Evolutionary conservation across 306 rosid genomes (phyloP), one percentile per base, ranked within the genome.

Genomic region (Leucaena leucocephala): DNA sequence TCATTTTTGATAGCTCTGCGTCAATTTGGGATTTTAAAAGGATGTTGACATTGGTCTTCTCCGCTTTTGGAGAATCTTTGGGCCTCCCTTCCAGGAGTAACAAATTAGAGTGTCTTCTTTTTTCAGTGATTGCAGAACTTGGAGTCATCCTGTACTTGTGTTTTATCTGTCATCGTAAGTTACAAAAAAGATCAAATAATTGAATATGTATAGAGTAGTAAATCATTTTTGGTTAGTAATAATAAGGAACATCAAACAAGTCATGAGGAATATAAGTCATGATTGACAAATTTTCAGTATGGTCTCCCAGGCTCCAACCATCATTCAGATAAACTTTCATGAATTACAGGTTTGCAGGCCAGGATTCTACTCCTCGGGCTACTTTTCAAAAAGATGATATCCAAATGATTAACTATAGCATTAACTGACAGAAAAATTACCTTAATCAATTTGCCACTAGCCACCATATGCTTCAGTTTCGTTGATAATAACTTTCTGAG

Each of bases 381-480:
- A 76, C 64, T 35, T 52, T 82, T 80, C 74, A 78, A 75, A 75
- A 73, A 63, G 69, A 66, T 58, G 67, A 54, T 42, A 44, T 35
- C 15, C 11, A 59, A 39, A 58, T 27, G 27, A 43, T 40, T 5
- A 21, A 21, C 27, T 46, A 75, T 13, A 59, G 43, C 78, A 82
- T 64, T 59, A 54, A 62, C 64, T 22, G 33, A 71, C 52, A 72
- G 68, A 45, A 44, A 72, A 72, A 42, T 75, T 92, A 94, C 98
- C 98, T 94, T 94, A 49, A 84, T 79, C 83, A 94, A 77, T 85
- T 87, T 94, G 76, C 98, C 94, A 54, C 75, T 89, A 76, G 88
- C 83, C 46, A 86, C 69, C 98, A 94, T 89, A 79, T 92, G 93
- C 91, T 91, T 94, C 84, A 94, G 82, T 84, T 92, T 92, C 39